Base-by-base conservation (phyloP, 768 basidiomycete genomes). In the Flagelloscypha sp. region DNA sequence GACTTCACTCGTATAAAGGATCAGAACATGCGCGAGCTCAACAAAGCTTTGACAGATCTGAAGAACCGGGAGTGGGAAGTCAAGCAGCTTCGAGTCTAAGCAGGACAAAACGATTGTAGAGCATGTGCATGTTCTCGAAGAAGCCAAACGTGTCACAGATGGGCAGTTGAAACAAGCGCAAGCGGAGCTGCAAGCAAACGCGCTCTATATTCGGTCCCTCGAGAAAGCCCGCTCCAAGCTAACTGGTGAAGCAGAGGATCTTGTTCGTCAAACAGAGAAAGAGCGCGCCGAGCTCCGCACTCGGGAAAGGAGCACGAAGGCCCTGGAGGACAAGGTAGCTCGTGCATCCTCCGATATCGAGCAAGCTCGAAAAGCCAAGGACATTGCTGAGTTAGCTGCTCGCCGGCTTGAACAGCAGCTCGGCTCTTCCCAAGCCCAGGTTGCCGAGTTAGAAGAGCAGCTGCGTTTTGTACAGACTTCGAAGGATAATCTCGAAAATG, bases 31-130 rank as follows among this genome's bases (percentile, higher is more conserved):
- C 68, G 77, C 8, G 89, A 89, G 11, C 65, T 93, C 24, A 82
- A 83, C 49, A 84, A 87, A 50, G 75, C 80, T 7, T 64, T 84
- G n/a, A 69, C 72, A 6, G 87, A 93, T 40, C 63, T 94, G 31
- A 82, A 86, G 52, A 69, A 67, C 27, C 76, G 82, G 31, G 87
- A 95, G 47, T 83, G 80, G 74, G 86, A 93, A 38, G 73, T 88
- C 44, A 85, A 79, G 45, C 84, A 93, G 44, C 61, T 97, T n/a
- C 7, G 79, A 84, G 35, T 82, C 85, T 3, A 78, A 73, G 52
- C 84, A 95, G 52, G 89, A 97, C 65, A 97, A 93, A 64, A 95
- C 87, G n/a, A 93, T 95, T 40, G 92, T 98, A 28, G 93, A 98
- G 57, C 94, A 98, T 50, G 88, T 95, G 17, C 82, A 98, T 53